Evolutionary conservation across 331 rosid species (phyloP), one percentile per base, ranked within the genome.

Genomic region (Prunus yedoensis): DNA sequence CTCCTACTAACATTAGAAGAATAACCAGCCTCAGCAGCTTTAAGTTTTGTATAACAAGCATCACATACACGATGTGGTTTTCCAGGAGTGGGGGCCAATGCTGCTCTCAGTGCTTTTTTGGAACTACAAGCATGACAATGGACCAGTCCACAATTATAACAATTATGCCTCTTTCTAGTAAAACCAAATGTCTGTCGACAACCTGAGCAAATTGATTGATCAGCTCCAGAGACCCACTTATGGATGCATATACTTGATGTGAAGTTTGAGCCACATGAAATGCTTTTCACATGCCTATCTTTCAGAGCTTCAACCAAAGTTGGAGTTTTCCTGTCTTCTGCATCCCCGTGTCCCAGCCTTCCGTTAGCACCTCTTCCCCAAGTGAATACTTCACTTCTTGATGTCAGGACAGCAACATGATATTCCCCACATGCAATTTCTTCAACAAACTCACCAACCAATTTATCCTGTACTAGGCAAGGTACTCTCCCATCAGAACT

Each of bases 311-410:
- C 97, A 10, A 95, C 97, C 84, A 92, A 78, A 13, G 91, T 83
- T 62, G 99, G 99, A 21, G 85, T 50, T 74, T 85, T 88, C 70
- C 82, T 77, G 76, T 95, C 92, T 2, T 88, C 89, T 10, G 58
- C 67, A 77, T 95, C 97, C 71, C 97, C 97, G 73, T 90, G 97
- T 77, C 99, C 99, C 74, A 95, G 70, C 78, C 97, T 84, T 87
- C 99, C 99, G 81, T 87, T 92, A 68, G 90, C 90, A 77, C 99
- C 97, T 83, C 76, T 90, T 11, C 97, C 99, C 99, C 99, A 95
- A 62, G 99, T 90, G 77, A 88, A 90, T 54, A 95, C 87, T 78
- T 95, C 97, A 83, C 95, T 92, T 88, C 96, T 86, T 70, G 99
- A 88, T 70, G 99, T 95, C 75, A 95, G 71, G 27, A 83, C 91